Conservation (phyloP, 768 basidiomycete species). For the Heimioporus sp. region DNA sequence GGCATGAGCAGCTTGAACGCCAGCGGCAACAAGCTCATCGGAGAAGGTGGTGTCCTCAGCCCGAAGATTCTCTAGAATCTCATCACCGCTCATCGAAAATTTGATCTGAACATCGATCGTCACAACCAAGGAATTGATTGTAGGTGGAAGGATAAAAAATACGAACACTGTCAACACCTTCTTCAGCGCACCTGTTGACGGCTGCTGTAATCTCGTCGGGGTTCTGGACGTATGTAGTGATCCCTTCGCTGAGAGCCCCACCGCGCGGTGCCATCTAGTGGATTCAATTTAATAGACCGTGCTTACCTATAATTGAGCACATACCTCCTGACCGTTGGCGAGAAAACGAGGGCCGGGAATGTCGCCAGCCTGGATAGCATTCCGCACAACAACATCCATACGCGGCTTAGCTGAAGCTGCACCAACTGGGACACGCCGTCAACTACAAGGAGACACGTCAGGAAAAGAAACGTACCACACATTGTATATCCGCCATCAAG, state of each 20-base stretch:
- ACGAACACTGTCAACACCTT: conserved; percentile 22
- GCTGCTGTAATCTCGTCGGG: conserved; percentile 27
- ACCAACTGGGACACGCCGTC: conserved; percentile 21
- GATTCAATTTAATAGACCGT: conserved; percentile 2
- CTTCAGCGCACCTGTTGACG: conserved; percentile 24
- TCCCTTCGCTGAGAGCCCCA: conserved; percentile 32
- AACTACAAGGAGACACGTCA: not conserved
- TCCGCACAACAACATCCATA: conserved; percentile 32
- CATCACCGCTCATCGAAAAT: conserved; percentile 37
- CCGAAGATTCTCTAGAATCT: conserved; percentile 33
- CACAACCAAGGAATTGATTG: not conserved
- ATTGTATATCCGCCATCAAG: conserved; percentile 38
- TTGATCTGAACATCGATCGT: conserved; percentile 24
- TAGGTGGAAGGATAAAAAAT: not conserved
- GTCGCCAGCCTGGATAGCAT: conserved; percentile 33
- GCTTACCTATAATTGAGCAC: not conserved
- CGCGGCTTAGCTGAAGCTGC: conserved; percentile 35
- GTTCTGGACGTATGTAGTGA: conserved; percentile 32
- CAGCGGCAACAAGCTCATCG: conserved; percentile 34
- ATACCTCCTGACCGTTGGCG: conserved; percentile 35
- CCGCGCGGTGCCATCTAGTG: conserved; percentile 28
- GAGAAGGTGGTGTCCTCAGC: conserved; percentile 36
- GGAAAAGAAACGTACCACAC: conserved; percentile 23
- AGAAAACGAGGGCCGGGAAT: conserved; percentile 37
- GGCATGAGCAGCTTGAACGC: conserved; percentile 34